These are phyloP conservation scores for Agroathelia rolfsii DNA, from an alignment of 1,284 basidiomycete species.

Conservation along the genomic window DNA sequence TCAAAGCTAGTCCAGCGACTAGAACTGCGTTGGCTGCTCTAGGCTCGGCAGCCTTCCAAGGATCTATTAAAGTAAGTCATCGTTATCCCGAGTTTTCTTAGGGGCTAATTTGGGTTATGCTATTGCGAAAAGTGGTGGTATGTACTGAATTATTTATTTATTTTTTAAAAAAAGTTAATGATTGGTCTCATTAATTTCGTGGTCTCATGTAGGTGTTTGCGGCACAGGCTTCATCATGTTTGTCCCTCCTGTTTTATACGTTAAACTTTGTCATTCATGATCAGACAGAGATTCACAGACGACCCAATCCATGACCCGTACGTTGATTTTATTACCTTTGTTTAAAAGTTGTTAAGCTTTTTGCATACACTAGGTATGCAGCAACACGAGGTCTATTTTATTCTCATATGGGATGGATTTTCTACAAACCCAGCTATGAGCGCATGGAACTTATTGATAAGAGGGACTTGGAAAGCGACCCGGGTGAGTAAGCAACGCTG, in stretches of 20 bases:
- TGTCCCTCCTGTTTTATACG: too few species aligned
- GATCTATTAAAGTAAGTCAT: constrained; percentile 40
- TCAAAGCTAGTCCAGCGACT: constrained; percentile 46
- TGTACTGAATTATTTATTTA: constrained; percentile 13
- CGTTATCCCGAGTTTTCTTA: background rate
- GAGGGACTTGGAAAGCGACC: constrained; percentile 63
- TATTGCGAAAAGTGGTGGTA: constrained; percentile 35
- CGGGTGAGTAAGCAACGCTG: too few species aligned
- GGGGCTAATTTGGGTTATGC: background rate
- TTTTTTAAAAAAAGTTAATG: background rate
- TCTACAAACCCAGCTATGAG: constrained; percentile 63
- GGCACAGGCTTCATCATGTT: constrained; percentile 72
- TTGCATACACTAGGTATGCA: constrained; percentile 39
- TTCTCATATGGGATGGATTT: constrained; percentile 82
- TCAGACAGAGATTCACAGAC: constrained; percentile 59
- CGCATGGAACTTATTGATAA: constrained; percentile 55
- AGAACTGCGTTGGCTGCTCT: constrained; percentile 51
- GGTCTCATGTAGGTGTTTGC: constrained; percentile 49
- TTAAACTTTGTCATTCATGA: too few species aligned
- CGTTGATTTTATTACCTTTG: constrained; percentile 15
- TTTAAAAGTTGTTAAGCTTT: constrained; percentile 5
- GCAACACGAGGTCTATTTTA: constrained; percentile 65
- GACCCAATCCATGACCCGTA: constrained; percentile 65
- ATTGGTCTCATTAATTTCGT: constrained; percentile 5
- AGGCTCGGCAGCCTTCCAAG: constrained; percentile 64